Conservation (phyloP, 768 basidiomycete species). For the Kwoniella dendrophila region DNA sequence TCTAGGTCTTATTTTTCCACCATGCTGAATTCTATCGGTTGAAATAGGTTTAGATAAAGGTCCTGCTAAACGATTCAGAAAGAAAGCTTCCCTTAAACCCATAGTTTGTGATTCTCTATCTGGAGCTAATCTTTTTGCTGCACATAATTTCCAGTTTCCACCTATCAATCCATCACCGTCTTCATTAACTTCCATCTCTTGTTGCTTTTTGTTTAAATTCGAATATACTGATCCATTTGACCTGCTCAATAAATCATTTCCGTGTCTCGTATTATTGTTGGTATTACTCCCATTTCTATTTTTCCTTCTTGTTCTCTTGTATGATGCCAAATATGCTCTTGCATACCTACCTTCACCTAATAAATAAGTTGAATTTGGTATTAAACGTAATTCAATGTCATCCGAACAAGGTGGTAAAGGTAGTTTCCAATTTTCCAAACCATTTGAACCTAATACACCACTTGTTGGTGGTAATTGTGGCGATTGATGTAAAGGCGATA, state of each 20-base stretch:
- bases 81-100: conserved; percentile 57
- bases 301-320: conserved; percentile 20
- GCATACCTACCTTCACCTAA: conserved; percentile 52
- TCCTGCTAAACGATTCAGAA: conserved; percentile 50
- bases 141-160: conserved; percentile 56
- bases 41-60: conserved; percentile 3
- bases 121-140: conserved; percentile 56
- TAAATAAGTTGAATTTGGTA: conserved; percentile 29
- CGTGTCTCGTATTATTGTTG: conserved; percentile 9
- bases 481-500: conserved; percentile 47
- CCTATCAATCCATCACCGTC: conserved; percentile 25
- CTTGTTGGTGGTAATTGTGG: conserved; percentile 36
- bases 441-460: conserved; percentile 7
- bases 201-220: not conserved
- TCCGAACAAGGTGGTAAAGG: conserved; percentile 35
- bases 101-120: conserved; percentile 57
- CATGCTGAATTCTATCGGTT: not conserved
- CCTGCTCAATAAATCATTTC: conserved; percentile 5
- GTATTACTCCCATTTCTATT: too few relatives aligned
- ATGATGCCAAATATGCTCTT: conserved; percentile 42
- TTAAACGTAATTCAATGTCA: conserved; percentile 38
- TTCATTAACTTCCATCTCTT: conserved; percentile 21
- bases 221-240: not conserved
- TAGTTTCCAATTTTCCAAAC: conserved; percentile 35
- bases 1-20: not conserved